A percentile compares a stretch with the other conserved stretches of the same genome.
These are phyloP conservation scores for Pseudoneurospora amorphoporcata DNA, from an alignment of 495 filamentous ascomycete genomes.

Conservation along the genomic window DNA sequence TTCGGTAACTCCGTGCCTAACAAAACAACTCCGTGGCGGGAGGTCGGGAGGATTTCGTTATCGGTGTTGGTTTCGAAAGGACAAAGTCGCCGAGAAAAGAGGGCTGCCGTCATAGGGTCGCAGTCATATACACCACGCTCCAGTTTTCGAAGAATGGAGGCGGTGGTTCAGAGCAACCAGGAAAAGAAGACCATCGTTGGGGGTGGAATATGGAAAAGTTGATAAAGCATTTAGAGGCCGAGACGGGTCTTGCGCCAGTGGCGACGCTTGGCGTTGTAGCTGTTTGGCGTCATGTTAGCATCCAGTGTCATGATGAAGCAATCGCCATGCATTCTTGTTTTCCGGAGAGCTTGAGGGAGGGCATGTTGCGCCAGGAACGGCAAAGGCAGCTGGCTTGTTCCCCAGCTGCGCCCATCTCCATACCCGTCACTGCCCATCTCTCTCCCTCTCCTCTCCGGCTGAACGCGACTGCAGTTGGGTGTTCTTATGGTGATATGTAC, in stretches of 20 bases:
- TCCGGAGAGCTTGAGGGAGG: neutral
- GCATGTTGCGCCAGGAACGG: neutral
- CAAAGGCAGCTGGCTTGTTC: conserved; percentile 4
- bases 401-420: neutral
- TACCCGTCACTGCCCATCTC: neutral
- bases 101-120: neutral
- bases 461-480: neutral
- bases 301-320: neutral
- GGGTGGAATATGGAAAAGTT: conserved; percentile 19
- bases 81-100: neutral
- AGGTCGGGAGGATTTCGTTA: neutral
- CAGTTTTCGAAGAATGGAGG: neutral
- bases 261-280: conserved; percentile 99
- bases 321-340: neutral
- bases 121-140: neutral
- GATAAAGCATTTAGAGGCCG: conserved; percentile 64
- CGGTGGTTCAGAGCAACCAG: conserved; percentile 3
- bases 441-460: neutral
- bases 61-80: neutral
- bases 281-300: conserved; percentile 24
- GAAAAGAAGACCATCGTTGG: conserved; percentile 10
- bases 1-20: neutral
- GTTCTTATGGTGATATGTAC: conserved; percentile 40
- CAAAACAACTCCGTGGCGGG: neutral
- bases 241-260: conserved; percentile 99